Percentiles rank a stretch among this genome's conserved stretches.
phyloP scores from a whole-genome alignment of 164 flowering plant species.

The Euptelea pleiosperma region DNA sequence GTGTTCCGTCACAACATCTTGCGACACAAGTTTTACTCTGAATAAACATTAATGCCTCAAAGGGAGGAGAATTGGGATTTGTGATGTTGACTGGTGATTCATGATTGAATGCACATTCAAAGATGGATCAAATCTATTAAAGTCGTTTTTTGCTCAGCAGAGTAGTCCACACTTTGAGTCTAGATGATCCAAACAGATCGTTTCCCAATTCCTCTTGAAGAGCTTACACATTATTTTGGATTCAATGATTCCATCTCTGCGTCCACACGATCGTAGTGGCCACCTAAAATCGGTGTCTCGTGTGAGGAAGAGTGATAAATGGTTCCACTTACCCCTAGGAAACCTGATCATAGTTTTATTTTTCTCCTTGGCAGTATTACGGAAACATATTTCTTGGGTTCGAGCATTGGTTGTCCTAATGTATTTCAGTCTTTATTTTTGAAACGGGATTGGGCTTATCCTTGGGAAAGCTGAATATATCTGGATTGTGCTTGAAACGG shows the following conservation, averaged over 20 bases:
- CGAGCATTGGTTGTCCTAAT: too few relatives aligned
- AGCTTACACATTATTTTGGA: slow-evolving; percentile 67
- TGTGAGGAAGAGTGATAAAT: slow-evolving; percentile 66
- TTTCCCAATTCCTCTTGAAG: slow-evolving; percentile 67
- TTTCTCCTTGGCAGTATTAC: too few relatives aligned
- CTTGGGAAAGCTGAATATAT: slow-evolving; percentile 54
- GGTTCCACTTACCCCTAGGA: slow-evolving; percentile 75
- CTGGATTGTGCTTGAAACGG: slow-evolving; percentile 64
- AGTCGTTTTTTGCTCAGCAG: slow-evolving; percentile 31
- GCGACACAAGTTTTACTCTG: too few relatives aligned
- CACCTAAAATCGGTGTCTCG: slow-evolving; percentile 32
- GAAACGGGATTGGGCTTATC: slow-evolving; percentile 16
- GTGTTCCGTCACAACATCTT: too few relatives aligned
- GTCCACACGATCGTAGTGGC: slow-evolving; percentile 31
- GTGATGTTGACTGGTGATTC: background rate
- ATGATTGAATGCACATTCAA: slow-evolving; percentile 4
- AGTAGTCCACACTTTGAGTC: slow-evolving; percentile 43
- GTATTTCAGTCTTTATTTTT: too few relatives aligned
- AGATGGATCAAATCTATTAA: slow-evolving; percentile 1
- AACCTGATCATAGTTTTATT: too few relatives aligned
- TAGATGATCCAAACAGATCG: slow-evolving; percentile 62
- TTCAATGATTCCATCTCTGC: slow-evolving; percentile 67
- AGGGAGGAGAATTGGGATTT: background rate
- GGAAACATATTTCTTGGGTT: too few relatives aligned
- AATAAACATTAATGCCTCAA: background rate